Percentiles rank a stretch among this genome's conserved stretches.
Conservation (phyloP, 169 alveolate genomes). For the Cyclospora cayetanensis region DNA sequence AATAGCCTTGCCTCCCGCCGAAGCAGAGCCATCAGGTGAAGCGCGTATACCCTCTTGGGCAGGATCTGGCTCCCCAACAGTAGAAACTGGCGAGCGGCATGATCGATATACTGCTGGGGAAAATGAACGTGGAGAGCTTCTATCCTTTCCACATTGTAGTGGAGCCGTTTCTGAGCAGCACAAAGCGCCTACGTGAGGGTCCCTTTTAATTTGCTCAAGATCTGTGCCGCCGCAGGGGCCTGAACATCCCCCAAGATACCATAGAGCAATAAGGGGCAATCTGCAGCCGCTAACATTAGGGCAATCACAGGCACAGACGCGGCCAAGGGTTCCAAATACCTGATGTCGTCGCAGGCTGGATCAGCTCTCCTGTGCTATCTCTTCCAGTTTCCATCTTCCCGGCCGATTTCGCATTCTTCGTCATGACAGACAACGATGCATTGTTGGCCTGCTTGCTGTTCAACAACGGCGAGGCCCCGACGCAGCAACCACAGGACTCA, state of each 20-base stretch:
- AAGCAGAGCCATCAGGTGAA: too few species aligned
- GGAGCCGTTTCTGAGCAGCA: neutral
- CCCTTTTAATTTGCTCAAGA: neutral
- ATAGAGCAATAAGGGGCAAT: too few species aligned
- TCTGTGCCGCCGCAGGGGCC: neutral
- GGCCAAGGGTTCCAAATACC: slow-evolving; percentile 34
- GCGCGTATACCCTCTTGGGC: too few species aligned
- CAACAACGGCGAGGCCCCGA: neutral
- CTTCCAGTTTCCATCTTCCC: neutral
- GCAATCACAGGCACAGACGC: neutral
- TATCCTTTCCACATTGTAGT: neutral
- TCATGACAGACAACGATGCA: neutral
- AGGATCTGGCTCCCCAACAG: too few species aligned
- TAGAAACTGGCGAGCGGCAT: neutral
- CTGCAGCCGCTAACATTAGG: too few species aligned
- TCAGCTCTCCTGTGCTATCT: neutral
- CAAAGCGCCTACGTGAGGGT: neutral
- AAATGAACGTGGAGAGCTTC: neutral
- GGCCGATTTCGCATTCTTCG: neutral
- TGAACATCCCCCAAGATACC: neutral
- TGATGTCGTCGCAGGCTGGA: neutral
- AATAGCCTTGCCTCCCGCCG: too few species aligned
- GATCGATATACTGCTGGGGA: neutral
- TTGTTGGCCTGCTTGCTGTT: slow-evolving; percentile 20
- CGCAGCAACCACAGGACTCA: slow-evolving; percentile 46